Conservation (phyloP, 106 monocot genomes). For the Acanthochlamys bracteata region DNA sequence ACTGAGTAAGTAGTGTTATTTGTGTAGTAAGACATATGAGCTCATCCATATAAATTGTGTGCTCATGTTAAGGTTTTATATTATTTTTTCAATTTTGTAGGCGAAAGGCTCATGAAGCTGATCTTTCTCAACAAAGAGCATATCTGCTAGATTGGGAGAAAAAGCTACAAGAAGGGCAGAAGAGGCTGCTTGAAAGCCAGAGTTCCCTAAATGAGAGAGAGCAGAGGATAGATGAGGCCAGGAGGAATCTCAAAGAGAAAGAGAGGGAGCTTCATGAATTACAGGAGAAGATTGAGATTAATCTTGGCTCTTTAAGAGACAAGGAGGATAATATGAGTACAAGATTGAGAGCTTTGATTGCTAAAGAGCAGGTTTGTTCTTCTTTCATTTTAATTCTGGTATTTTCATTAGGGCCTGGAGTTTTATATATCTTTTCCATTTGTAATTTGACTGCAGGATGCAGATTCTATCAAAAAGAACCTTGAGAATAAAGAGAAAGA, state of each 20-base stretch:
- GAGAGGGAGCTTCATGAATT: conserved; percentile 70
- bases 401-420: neutral
- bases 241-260: conserved; percentile 41
- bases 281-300: conserved; percentile 27
- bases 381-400: neutral
- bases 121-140: conserved; percentile 50
- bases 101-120: conserved; percentile 49
- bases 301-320: conserved; percentile 36
- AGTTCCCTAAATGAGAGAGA: conserved; percentile 78
- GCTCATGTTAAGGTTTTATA: too few species aligned
- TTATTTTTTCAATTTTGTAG: conserved; percentile 15
- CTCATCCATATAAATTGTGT: too few species aligned
- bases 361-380: conserved; percentile 68
- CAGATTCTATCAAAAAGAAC: conserved; percentile 20
- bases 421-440: neutral
- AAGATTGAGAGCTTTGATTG: conserved; percentile 40
- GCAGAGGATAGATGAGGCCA: conserved; percentile 49
- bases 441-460: conserved; percentile 27
- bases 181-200: conserved; percentile 73
- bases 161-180: conserved; percentile 70
- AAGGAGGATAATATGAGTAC: conserved; percentile 58
- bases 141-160: conserved; percentile 72
- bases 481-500: conserved; percentile 49
- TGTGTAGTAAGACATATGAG: too few species aligned
- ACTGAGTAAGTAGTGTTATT: conserved; percentile 46